Conservation (phyloP, 2,329 filamentous ascomycete genomes). For the Penicillium thymicola region DNA sequence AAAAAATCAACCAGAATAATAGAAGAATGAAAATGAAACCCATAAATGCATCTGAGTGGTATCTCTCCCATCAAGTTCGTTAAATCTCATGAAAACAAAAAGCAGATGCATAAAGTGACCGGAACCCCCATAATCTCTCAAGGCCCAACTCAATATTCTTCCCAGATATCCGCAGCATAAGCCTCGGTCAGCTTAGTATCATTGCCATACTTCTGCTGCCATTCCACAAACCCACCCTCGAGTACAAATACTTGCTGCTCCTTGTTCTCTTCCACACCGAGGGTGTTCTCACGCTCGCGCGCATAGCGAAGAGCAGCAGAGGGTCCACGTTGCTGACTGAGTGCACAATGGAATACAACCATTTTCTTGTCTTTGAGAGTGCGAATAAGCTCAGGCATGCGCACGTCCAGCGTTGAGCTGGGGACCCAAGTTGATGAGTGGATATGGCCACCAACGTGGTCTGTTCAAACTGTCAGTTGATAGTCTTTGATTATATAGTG, state of each 20-base stretch:
- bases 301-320: constrained; percentile 74
- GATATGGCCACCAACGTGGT: constrained; percentile 91
- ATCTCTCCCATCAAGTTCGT: constrained; percentile 11
- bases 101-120: neutral
- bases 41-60: constrained; percentile 8
- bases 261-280: constrained; percentile 40
- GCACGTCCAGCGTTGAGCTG: constrained; percentile 67
- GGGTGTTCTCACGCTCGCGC: constrained; percentile 58
- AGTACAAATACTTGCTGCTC: constrained; percentile 76
- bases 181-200: constrained; percentile 79
- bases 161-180: constrained; percentile 83
- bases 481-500: neutral
- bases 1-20: neutral
- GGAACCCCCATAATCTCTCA: neutral
- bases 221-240: constrained; percentile 78
- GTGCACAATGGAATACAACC: constrained; percentile 90
- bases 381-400: constrained; percentile 77
- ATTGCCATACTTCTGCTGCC: constrained; percentile 77
- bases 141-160: constrained; percentile 41
- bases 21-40: neutral
- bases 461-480: constrained; percentile 43
- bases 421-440: constrained; percentile 72
- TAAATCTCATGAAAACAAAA: constrained; percentile 8
- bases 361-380: constrained; percentile 71
- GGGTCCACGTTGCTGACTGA: constrained; percentile 88